phyloP scores from a whole-genome alignment of 106 monocot species.

The Posidonia australis region DNA sequence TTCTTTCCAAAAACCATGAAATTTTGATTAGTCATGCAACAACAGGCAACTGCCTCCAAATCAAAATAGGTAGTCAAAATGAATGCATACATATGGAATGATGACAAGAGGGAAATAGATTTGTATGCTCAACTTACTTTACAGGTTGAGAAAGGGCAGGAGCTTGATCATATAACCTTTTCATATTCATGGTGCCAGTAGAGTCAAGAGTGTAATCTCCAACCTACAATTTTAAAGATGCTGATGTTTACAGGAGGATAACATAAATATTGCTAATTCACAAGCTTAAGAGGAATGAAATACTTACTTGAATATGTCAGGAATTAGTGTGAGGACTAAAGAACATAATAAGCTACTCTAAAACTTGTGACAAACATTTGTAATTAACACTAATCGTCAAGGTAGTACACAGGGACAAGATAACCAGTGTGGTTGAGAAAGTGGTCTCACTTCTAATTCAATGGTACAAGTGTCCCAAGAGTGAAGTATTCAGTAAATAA shows the following conservation, averaged over 20 bases:
- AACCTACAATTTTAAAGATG: neutral
- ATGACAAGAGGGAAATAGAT: neutral
- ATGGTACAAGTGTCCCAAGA: neutral
- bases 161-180: neutral
- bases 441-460: neutral
- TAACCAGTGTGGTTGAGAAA: neutral
- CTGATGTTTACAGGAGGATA: too few relatives aligned
- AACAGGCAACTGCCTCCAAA: neutral
- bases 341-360: neutral
- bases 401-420: too few relatives aligned
- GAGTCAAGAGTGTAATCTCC: neutral
- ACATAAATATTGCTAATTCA: neutral
- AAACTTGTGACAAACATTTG: neutral
- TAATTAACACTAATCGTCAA: neutral
- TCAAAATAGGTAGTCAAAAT: neutral
- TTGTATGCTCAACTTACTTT: neutral
- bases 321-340: neutral
- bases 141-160: neutral
- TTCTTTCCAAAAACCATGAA: too few relatives aligned
- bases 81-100: neutral
- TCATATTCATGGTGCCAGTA: neutral
- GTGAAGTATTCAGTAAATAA: too few relatives aligned
- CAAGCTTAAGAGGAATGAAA: neutral
- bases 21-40: too few relatives aligned
- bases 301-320: neutral